A percentile compares a stretch with the other conserved stretches of the same genome.
Conservation (phyloP, 371 early-diverging fungal species). For the Rhizopus delemar region DNA sequence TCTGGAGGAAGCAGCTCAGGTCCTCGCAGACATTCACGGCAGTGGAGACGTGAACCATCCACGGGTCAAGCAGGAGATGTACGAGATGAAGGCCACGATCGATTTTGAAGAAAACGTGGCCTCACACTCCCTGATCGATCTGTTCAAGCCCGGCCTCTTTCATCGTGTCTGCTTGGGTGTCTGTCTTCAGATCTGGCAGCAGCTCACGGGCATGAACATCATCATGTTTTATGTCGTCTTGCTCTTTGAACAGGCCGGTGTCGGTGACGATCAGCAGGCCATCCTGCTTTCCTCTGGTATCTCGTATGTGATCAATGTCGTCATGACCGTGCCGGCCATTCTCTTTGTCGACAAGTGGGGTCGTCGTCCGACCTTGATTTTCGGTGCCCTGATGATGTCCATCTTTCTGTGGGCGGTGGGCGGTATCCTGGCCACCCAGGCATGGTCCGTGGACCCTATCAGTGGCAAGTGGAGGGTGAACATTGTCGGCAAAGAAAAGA, state of each 20-base stretch:
- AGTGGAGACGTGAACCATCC: constrained; percentile 54
- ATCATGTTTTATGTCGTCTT: constrained; percentile 61
- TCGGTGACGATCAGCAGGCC: constrained; percentile 41
- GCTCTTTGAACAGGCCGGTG: constrained; percentile 72
- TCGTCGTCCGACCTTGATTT: constrained; percentile 47
- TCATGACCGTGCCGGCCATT: constrained; percentile 75
- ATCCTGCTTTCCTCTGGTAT: constrained; percentile 71
- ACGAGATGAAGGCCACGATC: constrained; percentile 71
- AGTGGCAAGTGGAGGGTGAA: constrained; percentile 54
- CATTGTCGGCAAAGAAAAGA: constrained; percentile 10
- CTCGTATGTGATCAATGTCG: constrained; percentile 72
- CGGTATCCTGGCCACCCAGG: constrained; percentile 40
- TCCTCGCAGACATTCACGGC: constrained; percentile 76
- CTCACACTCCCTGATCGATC: constrained; percentile 68
- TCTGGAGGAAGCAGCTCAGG: constrained; percentile 76
- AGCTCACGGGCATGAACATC: constrained; percentile 60
- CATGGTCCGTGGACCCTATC: constrained; percentile 44
- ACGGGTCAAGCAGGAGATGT: constrained; percentile 70
- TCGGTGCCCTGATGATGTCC: constrained; percentile 60
- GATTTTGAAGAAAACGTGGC: constrained; percentile 69
- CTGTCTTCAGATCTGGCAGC: constrained; percentile 68
- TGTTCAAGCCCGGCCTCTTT: constrained; percentile 63
- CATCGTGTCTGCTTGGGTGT: constrained; percentile 69
- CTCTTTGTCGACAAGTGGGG: constrained; percentile 55
- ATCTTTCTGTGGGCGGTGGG: constrained; percentile 69